phyloP scores from a whole-genome alignment of 2,329 filamentous ascomycete species.

The Immersiporthe knoxdaviesiana region DNA sequence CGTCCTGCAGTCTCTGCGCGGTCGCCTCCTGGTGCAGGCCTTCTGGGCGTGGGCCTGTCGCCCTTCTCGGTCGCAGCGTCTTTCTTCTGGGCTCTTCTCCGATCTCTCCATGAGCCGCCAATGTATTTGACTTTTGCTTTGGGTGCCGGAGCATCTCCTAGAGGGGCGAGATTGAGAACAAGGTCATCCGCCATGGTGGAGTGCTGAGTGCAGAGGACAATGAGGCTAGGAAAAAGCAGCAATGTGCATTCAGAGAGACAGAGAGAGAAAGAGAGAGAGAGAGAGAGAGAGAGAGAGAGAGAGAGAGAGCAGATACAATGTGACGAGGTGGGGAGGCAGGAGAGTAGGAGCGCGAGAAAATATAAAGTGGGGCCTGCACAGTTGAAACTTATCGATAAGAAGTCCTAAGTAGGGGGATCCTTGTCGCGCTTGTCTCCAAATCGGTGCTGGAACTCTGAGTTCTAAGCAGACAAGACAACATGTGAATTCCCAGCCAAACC shows the following conservation, averaged over 20 bases:
- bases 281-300: no score
- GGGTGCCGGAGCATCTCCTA: slow-evolving; percentile 7
- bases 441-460: neutral
- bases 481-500: neutral
- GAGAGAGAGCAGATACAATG: neutral
- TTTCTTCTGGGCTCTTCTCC: slow-evolving; percentile 26
- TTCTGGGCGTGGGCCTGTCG: slow-evolving; percentile 17
- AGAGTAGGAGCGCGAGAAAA: slow-evolving; percentile 11
- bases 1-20: slow-evolving; percentile 44
- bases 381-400: slow-evolving; percentile 5
- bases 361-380: slow-evolving; percentile 10
- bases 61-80: slow-evolving; percentile 14
- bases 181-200: slow-evolving; percentile 26
- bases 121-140: slow-evolving; percentile 25
- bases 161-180: slow-evolving; percentile 27
- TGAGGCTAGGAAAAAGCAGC: neutral
- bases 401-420: no score
- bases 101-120: slow-evolving; percentile 28
- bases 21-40: neutral
- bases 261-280: no score
- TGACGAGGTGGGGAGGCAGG: neutral
- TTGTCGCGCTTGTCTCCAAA: no score
- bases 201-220: neutral
- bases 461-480: neutral
- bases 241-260: neutral